Evolutionary conservation across 257 asterid species (phyloP).

Genomic region (Solanum sejunctum): DNA sequence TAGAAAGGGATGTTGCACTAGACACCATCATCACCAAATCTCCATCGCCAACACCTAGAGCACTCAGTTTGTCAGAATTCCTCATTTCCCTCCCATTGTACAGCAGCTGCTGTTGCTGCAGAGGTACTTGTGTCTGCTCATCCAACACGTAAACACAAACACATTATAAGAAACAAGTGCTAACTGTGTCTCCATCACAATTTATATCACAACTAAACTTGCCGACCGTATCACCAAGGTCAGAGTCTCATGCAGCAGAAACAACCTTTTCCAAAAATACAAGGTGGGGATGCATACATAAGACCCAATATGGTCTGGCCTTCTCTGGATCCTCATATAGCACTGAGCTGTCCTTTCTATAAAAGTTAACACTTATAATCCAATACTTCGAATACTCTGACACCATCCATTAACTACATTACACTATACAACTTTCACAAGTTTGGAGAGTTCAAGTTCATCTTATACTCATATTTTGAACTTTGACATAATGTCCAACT

Average conservation of each 20-base stretch:
- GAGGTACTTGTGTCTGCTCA: constrained; percentile 66
- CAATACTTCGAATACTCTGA: neutral
- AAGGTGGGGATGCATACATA: neutral
- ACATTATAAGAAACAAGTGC: neutral
- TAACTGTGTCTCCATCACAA: neutral
- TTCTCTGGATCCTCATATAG: neutral
- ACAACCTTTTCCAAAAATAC: neutral
- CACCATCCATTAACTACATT: neutral
- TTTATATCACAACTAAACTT: neutral
- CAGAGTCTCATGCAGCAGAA: neutral
- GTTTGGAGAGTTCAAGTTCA: neutral
- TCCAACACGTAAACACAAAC: constrained; percentile 4
- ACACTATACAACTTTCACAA: neutral
- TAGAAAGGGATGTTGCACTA: constrained; percentile 32
- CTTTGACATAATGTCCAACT: neutral
- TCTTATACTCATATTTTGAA: neutral
- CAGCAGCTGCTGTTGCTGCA: constrained; percentile 82
- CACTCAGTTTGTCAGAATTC: constrained; percentile 67
- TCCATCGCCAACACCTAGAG: constrained; percentile 67
- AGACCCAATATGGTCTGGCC: neutral
- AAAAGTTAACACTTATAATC: neutral
- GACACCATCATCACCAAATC: constrained; percentile 91
- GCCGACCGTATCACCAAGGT: neutral
- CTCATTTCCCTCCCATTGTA: constrained; percentile 72
- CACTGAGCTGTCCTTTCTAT: neutral